phyloP scores from a whole-genome alignment of 768 basidiomycete species.

The Tylopilus balloui region DNA sequence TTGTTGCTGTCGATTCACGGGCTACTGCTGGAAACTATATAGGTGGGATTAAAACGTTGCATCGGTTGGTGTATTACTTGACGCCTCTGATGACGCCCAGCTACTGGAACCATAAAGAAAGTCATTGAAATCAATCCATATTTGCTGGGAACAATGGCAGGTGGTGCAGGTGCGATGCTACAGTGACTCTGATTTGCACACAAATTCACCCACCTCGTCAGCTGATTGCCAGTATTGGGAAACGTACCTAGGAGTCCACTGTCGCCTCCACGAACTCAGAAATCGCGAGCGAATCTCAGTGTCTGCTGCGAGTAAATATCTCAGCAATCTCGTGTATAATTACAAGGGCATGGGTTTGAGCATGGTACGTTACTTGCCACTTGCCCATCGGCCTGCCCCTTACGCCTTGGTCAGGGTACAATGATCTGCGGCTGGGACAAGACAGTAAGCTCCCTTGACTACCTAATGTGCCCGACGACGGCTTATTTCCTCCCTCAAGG shows the following conservation, averaged over 20 bases:
- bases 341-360: slow-evolving; percentile 99
- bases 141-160: slow-evolving; percentile 99
- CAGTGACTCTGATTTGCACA: background rate
- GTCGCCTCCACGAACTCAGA: slow-evolving; percentile 92
- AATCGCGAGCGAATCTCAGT: slow-evolving; percentile 97
- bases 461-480: background rate
- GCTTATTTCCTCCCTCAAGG: slow-evolving; percentile 42
- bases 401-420: slow-evolving; percentile 61
- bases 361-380: slow-evolving; percentile 62
- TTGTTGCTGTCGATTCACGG: slow-evolving; percentile 98
- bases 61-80: background rate
- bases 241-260: slow-evolving; percentile 97
- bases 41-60: slow-evolving; percentile 48
- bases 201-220: slow-evolving; percentile 27
- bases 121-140: slow-evolving; percentile 99
- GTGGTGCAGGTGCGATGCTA: slow-evolving; percentile 77
- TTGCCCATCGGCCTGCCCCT: slow-evolving; percentile 1
- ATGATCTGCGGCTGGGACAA: slow-evolving; percentile 99
- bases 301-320: slow-evolving; percentile 97
- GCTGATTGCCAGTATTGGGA: slow-evolving; percentile 98
- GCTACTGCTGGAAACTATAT: slow-evolving; percentile 97
- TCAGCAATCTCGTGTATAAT: slow-evolving; percentile 93
- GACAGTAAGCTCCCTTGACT: slow-evolving; percentile 52
- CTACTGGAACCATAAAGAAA: slow-evolving; percentile 97
- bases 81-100: slow-evolving; percentile 37